Evolutionary conservation across 139 green algal species (phyloP).

Genomic region (Chlamydomonas applanata): DNA sequence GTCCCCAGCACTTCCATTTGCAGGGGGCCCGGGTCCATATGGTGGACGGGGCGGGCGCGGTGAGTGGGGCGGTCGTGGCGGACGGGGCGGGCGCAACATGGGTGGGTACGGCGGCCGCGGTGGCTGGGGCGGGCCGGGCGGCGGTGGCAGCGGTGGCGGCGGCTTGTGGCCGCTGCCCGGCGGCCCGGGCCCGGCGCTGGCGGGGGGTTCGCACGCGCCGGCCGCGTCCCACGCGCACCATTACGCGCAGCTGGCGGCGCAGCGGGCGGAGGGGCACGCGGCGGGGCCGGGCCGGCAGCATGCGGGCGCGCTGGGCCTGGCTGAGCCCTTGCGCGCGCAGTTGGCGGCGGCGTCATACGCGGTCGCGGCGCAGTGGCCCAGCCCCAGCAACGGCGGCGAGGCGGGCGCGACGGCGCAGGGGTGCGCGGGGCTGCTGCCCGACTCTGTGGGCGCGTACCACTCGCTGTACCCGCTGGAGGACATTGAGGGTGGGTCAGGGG

Average conservation of each 20-base stretch:
- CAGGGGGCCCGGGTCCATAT: too few relatives aligned
- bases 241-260: background rate
- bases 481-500: conserved; percentile 6
- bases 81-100: too few relatives aligned
- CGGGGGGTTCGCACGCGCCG: background rate
- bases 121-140: too few relatives aligned
- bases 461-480: conserved; percentile 80
- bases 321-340: conserved; percentile 69
- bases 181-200: background rate
- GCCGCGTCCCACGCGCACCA: background rate
- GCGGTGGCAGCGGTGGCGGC: background rate
- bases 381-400: background rate
- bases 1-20: too few relatives aligned
- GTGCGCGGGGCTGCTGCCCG: background rate
- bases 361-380: conserved; percentile 25
- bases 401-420: background rate
- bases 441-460: conserved; percentile 59
- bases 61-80: too few relatives aligned
- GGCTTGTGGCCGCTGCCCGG: background rate
- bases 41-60: too few relatives aligned
- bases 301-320: conserved; percentile 53
- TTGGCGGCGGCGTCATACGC: conserved; percentile 71
- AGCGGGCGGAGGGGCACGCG: conserved; percentile 11
- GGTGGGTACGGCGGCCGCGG: too few relatives aligned
- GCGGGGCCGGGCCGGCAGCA: conserved; percentile 37